Percentiles rank a stretch among this genome's conserved stretches.
These are phyloP conservation scores for Fusarium musae DNA, from an alignment of 2,329 filamentous ascomycete species.

Conservation along the genomic window DNA sequence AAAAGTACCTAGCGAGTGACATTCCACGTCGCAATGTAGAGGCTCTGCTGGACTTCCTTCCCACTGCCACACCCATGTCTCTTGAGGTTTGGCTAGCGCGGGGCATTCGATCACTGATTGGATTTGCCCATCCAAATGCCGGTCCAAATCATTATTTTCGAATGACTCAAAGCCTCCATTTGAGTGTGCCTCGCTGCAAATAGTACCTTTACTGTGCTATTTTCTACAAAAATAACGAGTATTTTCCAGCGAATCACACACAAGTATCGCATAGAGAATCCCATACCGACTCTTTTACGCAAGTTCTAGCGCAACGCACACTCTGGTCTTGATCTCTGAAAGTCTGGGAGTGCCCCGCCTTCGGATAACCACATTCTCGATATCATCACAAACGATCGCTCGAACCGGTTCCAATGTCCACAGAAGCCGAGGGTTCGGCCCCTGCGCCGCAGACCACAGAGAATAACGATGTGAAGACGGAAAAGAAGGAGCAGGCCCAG, in stretches of 20 bases:
- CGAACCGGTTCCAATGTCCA: slow-evolving; percentile 44
- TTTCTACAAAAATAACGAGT: background rate
- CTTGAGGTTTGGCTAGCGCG: slow-evolving; percentile 45
- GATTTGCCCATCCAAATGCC: slow-evolving; percentile 39
- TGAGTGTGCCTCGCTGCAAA: slow-evolving; percentile 22
- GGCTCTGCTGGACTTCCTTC: slow-evolving; percentile 24
- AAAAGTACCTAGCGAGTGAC: background rate
- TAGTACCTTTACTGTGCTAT: slow-evolving; percentile 6
- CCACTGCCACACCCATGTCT: slow-evolving; percentile 9
- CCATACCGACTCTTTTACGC: background rate
- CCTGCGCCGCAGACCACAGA: slow-evolving; percentile 42
- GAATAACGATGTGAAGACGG: slow-evolving; percentile 42
- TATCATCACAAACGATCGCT: slow-evolving; percentile 16
- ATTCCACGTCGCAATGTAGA: slow-evolving; percentile 7
- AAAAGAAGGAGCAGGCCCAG: slow-evolving; percentile 42
- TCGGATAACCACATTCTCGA: slow-evolving; percentile 27
- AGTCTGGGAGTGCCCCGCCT: slow-evolving; percentile 36
- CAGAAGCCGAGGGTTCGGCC: slow-evolving; percentile 47
- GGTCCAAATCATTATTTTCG: slow-evolving; percentile 43
- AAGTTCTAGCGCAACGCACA: slow-evolving; percentile 5
- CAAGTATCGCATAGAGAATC: background rate
- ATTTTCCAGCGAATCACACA: background rate
- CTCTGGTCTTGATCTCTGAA: slow-evolving; percentile 7
- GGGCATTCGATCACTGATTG: slow-evolving; percentile 42
- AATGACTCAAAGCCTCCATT: slow-evolving; percentile 49